Evolutionary conservation across 169 alveolate species (phyloP), one percentile per base, ranked within the genome.

Genomic region (Sarcocystis neurona): DNA sequence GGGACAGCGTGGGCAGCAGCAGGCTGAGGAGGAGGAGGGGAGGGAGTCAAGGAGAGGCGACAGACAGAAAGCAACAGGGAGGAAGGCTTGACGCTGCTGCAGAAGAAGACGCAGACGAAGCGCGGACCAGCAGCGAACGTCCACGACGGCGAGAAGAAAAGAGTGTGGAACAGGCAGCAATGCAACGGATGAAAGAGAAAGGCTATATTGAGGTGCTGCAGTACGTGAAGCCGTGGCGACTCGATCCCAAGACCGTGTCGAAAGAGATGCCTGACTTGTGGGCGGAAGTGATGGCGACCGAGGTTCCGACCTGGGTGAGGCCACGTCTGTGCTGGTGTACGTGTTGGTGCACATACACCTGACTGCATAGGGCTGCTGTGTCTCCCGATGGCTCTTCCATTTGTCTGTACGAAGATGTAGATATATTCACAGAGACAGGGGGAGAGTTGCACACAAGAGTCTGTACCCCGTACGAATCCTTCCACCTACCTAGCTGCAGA

Each of bases 231-330:
- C 72, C 87, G 2, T 79, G 87, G 87, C 23, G 87, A 34, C 75
- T 79, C 39, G 32, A 79, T 27, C 70, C 74, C 6, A 30, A 27
- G 20, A 43, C 60, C 5, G 23, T 37, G 0, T 34, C 46, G 8
- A 75, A 79, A 39, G 74, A 79, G 20, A 46, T 50, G 8, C 87
- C 87, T 2, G 87, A 79, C 50, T n/a, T 79, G 53, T 79, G 87
- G 87, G 87, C 39, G 34, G 75, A 4, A 0, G 87, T 34, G 46
- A 79, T 79, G 87, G 41, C 48, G 27, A 18, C 6, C 30, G 87
- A 79, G 20, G 53, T 53, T 48, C 39, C 30, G 15, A 79, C 58
- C 43, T 79, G 87, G 87, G 87, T 79, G 23, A 0, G 80, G 37
- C 23, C 63, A 53, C 20, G 63, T 20, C 63, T 20, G 30, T 53